Conservation (phyloP, 2,329 filamentous ascomycete species). For the Albophoma yamanashiensis region DNA sequence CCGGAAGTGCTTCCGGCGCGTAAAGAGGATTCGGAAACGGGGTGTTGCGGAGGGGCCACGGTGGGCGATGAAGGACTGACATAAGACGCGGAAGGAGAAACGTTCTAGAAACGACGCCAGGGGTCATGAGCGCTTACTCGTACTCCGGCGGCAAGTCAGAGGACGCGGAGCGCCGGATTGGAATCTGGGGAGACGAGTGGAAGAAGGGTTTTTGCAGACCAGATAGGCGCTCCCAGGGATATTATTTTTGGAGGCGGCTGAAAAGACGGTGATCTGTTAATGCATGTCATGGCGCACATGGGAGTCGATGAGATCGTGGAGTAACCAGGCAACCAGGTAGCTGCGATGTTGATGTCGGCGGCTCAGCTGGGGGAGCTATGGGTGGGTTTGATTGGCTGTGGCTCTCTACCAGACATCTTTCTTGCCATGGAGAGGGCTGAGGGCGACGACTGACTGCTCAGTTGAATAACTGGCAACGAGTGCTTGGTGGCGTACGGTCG, state of each 20-base stretch:
- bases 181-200: not conserved
- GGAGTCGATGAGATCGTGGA: not conserved
- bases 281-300: not conserved
- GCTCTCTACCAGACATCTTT: not conserved
- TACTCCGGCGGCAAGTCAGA: not conserved
- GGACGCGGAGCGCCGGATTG: not conserved
- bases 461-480: not conserved
- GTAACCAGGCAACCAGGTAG: not conserved
- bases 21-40: not conserved
- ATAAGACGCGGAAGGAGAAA: not conserved
- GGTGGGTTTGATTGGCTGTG: not conserved
- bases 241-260: not conserved
- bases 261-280: not conserved
- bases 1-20: not conserved
- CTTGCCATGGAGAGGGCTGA: not conserved
- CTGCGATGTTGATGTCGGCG: not conserved
- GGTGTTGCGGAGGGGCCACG: not conserved
- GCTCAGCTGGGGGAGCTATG: not conserved
- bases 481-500: no score
- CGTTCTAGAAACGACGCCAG: not conserved
- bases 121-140: not conserved
- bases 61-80: not conserved
- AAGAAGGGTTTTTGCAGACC: not conserved
- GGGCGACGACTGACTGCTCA: not conserved
- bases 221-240: not conserved